A percentile compares a stretch with the other conserved stretches of the same genome.
Conservation (phyloP, 257 asterid genomes). For the Thymus mandschuricus region DNA sequence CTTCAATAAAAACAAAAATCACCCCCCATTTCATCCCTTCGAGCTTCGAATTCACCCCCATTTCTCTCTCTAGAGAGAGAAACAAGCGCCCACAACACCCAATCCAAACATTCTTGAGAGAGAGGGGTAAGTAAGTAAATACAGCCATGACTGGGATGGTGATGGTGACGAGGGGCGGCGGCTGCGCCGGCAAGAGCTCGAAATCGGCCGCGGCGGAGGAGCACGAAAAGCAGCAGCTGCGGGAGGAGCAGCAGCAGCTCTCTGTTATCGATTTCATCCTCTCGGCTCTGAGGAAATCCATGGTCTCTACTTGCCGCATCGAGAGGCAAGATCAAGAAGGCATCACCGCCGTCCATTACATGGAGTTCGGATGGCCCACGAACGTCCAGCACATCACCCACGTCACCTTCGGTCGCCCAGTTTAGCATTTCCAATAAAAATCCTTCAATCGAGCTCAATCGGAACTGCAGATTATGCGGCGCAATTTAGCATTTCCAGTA, state of each 20-base stretch:
- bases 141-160: slow-evolving; percentile 67
- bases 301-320: slow-evolving; percentile 84
- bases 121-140: slow-evolving; percentile 16
- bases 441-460: too few relatives aligned
- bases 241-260: slow-evolving; percentile 45
- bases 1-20: slow-evolving; percentile 23
- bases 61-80: slow-evolving; percentile 30
- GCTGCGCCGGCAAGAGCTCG: slow-evolving; percentile 53
- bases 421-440: too few relatives aligned
- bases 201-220: slow-evolving; percentile 46
- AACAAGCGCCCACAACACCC: not conserved
- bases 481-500: too few relatives aligned
- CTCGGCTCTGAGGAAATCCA: slow-evolving; percentile 83
- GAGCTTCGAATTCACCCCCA: not conserved
- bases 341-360: slow-evolving; percentile 63
- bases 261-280: slow-evolving; percentile 69
- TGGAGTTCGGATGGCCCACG: slow-evolving; percentile 98
- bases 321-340: slow-evolving; percentile 62
- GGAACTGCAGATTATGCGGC: too few relatives aligned
- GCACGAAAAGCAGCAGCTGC: slow-evolving; percentile 52
- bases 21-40: slow-evolving; percentile 2
- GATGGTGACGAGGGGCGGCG: slow-evolving; percentile 69
- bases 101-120: not conserved
- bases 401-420: slow-evolving; percentile 79
- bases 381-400: slow-evolving; percentile 89